These are phyloP conservation scores for Leucaena leucocephala DNA, from an alignment of 306 rosid species.

Conservation along the genomic window DNA sequence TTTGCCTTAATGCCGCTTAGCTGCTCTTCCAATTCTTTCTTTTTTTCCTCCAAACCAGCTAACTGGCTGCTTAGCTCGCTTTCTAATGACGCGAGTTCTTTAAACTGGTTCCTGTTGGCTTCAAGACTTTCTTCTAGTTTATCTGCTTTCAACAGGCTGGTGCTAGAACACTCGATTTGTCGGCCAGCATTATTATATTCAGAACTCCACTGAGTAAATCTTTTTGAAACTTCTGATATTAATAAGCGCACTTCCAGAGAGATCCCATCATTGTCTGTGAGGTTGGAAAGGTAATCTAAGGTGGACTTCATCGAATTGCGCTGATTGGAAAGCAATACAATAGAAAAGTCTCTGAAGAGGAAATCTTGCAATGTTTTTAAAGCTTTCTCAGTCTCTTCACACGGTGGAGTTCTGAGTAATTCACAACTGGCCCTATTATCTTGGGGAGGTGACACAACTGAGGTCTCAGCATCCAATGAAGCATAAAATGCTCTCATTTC, in stretches of 20 bases:
- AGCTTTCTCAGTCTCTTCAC: slow-evolving; percentile 48
- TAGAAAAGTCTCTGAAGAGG: slow-evolving; percentile 44
- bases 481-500: slow-evolving; percentile 59
- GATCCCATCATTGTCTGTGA: slow-evolving; percentile 40
- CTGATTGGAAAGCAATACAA: slow-evolving; percentile 40
- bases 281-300: slow-evolving; percentile 43
- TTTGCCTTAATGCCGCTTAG: slow-evolving; percentile 45
- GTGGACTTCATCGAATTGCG: slow-evolving; percentile 40
- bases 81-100: slow-evolving; percentile 46
- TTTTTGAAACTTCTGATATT: slow-evolving; percentile 49
- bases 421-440: slow-evolving; percentile 26
- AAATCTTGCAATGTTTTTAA: slow-evolving; percentile 48
- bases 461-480: slow-evolving; percentile 48
- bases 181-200: slow-evolving; percentile 47
- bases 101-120: slow-evolving; percentile 51
- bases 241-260: slow-evolving; percentile 42
- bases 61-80: slow-evolving; percentile 48
- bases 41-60: slow-evolving; percentile 44
- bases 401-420: slow-evolving; percentile 30
- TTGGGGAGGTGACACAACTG: slow-evolving; percentile 38
- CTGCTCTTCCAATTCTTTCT: slow-evolving; percentile 56
- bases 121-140: slow-evolving; percentile 51
- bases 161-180: slow-evolving; percentile 44
- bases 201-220: slow-evolving; percentile 43
- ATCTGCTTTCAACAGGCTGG: slow-evolving; percentile 49